Percentiles rank a stretch among this genome's conserved stretches.
phyloP scores from a whole-genome alignment of 441 rosid species.

The Mallotus repandus region DNA sequence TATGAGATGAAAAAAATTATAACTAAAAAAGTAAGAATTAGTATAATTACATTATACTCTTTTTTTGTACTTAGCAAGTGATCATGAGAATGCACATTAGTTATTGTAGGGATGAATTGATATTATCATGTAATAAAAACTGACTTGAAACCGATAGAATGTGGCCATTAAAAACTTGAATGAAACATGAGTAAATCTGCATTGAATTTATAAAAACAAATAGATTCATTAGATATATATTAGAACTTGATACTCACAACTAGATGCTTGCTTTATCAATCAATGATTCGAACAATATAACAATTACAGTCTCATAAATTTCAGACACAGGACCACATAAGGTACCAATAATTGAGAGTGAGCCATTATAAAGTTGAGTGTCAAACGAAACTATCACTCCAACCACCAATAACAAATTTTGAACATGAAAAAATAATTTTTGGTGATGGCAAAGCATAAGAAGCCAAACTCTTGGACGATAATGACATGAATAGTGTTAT shows the following conservation, averaged over 20 bases:
- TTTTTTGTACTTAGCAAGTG: too few species aligned
- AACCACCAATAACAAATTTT: constrained; percentile 12
- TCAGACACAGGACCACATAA: constrained; percentile 1
- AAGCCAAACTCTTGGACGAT: too few species aligned
- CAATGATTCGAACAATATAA: background rate
- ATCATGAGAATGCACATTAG: too few species aligned
- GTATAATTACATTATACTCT: too few species aligned
- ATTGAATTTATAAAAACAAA: too few species aligned
- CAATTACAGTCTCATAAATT: background rate
- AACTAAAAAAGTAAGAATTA: too few species aligned
- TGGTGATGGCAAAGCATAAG: background rate
- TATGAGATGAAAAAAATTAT: too few species aligned
- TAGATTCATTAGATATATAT: background rate
- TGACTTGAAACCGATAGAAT: background rate
- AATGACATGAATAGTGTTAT: too few species aligned
- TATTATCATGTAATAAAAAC: too few species aligned
- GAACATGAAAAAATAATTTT: background rate
- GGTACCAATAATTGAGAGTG: constrained; percentile 6
- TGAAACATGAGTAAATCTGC: background rate
- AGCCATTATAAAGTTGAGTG: background rate
- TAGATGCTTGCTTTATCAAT: background rate
- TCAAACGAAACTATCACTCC: constrained; percentile 11
- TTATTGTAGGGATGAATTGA: too few species aligned
- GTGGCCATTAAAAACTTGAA: background rate
- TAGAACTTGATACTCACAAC: background rate